Percentiles rank a stretch among this genome's conserved stretches.
These are phyloP conservation scores for Pholiota adiposa DNA, from an alignment of 1,284 basidiomycete genomes.

Conservation along the genomic window DNA sequence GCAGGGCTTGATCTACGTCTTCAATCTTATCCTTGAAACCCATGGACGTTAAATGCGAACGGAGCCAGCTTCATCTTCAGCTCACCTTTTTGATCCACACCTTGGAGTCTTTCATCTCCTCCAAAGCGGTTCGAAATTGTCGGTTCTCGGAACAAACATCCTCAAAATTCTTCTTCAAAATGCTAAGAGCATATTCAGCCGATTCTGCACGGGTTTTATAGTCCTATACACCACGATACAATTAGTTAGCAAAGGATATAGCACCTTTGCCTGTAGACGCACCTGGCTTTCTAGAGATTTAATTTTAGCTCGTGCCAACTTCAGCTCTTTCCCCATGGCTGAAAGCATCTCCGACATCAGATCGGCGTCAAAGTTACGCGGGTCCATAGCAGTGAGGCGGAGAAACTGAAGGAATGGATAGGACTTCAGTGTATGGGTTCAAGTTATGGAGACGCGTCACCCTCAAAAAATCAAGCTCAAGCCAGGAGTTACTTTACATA, in stretches of 20 bases:
- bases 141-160: conserved; percentile 11
- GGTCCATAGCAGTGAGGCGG: background rate
- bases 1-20: background rate
- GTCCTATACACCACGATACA: background rate
- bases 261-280: background rate
- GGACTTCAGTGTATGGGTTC: background rate
- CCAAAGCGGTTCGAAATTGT: conserved; percentile 1
- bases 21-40: background rate
- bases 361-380: background rate
- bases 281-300: conserved; percentile 12
- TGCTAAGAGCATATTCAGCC: conserved; percentile 12
- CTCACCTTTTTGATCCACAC: conserved; percentile 9
- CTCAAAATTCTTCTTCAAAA: conserved; percentile 10
- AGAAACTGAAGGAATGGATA: background rate
- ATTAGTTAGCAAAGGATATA: background rate
- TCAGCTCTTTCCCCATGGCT: conserved; percentile 20
- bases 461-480: background rate
- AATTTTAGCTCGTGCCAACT: conserved; percentile 12
- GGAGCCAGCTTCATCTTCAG: too few species aligned
- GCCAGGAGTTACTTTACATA: background rate
- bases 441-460: background rate
- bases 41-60: background rate
- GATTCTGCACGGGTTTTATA: conserved; percentile 16
- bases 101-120: conserved; percentile 12
- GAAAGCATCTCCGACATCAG: conserved; percentile 7